Percentiles rank a stretch among this genome's conserved stretches.
Evolutionary conservation across 768 basidiomycete species (phyloP).

Genomic region (Porphyrellus cyaneotinctus): DNA sequence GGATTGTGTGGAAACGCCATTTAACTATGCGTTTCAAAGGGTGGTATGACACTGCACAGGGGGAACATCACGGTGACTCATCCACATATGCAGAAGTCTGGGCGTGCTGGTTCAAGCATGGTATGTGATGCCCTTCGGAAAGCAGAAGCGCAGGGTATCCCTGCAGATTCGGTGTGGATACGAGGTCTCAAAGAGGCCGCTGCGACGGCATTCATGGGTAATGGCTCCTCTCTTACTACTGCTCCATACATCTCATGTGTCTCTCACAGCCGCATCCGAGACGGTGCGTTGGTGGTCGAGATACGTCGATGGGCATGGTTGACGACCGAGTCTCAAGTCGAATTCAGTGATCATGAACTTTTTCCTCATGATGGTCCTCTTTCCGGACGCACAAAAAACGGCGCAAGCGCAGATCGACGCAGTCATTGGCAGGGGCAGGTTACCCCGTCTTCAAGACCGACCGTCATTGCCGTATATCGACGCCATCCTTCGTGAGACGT

Average conservation of each 20-base stretch:
- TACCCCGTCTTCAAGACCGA: slow-evolving; percentile 10
- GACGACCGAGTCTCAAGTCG: slow-evolving; percentile 3
- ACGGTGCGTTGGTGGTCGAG: slow-evolving; percentile 8
- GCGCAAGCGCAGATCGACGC: slow-evolving; percentile 13
- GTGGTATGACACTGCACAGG: not conserved
- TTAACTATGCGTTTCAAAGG: slow-evolving; percentile 4
- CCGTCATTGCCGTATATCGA: slow-evolving; percentile 12
- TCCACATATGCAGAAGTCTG: slow-evolving; percentile 1
- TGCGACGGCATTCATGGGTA: slow-evolving; percentile 12
- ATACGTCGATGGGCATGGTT: not conserved
- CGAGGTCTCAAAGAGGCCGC: slow-evolving; percentile 10
- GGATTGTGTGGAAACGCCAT: slow-evolving; percentile 11
- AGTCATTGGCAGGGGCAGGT: slow-evolving; percentile 1
- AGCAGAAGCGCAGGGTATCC: not conserved
- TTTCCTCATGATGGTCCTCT: slow-evolving; percentile 9
- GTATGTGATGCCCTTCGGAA: slow-evolving; percentile 2
- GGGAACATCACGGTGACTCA: not conserved
- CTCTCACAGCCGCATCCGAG: slow-evolving; percentile 9
- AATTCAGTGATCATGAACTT: slow-evolving; percentile 20
- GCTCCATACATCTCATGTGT: not conserved
- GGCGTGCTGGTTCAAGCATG: slow-evolving; percentile 1
- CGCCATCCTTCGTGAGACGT: slow-evolving; percentile 12
- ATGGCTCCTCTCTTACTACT: not conserved
- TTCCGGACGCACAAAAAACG: slow-evolving; percentile 8
- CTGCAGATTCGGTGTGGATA: slow-evolving; percentile 3